Evolutionary conservation across 164 flowering plant genomes (phyloP).

Genomic region (Stephania cephalantha): DNA sequence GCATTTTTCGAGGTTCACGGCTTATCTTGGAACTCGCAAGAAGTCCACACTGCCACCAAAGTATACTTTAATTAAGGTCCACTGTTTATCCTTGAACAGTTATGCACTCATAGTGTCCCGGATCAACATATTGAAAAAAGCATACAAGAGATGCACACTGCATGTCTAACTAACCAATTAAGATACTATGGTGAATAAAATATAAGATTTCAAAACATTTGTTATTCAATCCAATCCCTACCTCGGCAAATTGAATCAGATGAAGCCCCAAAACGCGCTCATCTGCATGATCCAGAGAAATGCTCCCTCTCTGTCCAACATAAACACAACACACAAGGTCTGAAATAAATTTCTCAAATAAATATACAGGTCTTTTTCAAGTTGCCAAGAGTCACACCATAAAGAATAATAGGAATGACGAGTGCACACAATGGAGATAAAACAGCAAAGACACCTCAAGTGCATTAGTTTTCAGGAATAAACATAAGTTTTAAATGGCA

Average conservation of each 20-base stretch:
- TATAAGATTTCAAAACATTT: neutral
- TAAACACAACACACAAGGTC: slow-evolving; percentile 2
- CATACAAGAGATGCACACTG: neutral
- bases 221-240: slow-evolving; percentile 17
- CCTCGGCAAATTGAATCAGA: slow-evolving; percentile 89
- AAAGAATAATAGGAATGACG: neutral
- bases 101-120: neutral
- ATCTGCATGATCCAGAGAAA: slow-evolving; percentile 54
- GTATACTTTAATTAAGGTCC: neutral
- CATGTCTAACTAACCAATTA: neutral
- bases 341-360: neutral
- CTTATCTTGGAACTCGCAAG: too few species aligned
- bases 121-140: neutral
- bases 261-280: slow-evolving; percentile 85
- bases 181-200: neutral
- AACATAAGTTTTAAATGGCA: neutral
- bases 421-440: neutral
- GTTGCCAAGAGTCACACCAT: neutral
- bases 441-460: neutral
- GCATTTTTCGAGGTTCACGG: too few species aligned
- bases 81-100: neutral
- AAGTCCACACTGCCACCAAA: too few species aligned
- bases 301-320: slow-evolving; percentile 42
- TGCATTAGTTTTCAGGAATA: neutral
- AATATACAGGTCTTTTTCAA: too few species aligned